A percentile compares a stretch with the other conserved stretches of the same genome.
Evolutionary conservation across 345 rosid genomes (phyloP).

Genomic region (Durio zibethinus): DNA sequence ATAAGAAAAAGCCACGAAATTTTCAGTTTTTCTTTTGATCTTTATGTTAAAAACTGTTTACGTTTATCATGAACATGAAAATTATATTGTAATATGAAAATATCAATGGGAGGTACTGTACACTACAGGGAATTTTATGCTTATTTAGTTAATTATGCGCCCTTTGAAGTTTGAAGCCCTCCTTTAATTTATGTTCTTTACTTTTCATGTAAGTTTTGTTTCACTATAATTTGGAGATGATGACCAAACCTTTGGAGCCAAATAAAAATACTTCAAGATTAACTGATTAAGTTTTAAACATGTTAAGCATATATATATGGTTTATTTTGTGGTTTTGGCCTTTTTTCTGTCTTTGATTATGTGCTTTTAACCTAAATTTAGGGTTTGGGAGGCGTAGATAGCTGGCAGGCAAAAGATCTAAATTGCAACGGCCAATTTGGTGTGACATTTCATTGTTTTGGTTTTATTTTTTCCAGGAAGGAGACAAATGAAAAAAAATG

Average conservation of each 20-base stretch:
- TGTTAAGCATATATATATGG: background rate
- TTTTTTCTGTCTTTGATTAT: background rate
- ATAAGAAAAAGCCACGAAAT: background rate
- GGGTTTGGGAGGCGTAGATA: background rate
- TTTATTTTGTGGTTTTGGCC: background rate
- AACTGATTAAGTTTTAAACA: background rate
- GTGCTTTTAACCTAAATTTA: background rate
- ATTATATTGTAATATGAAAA: background rate
- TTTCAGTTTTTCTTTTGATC: background rate
- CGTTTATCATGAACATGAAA: background rate
- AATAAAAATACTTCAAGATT: background rate
- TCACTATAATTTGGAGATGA: background rate
- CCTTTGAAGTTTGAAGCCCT: background rate
- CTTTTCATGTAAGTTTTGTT: background rate
- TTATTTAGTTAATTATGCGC: background rate
- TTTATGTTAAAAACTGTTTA: background rate
- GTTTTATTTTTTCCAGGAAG: background rate
- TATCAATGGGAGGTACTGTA: background rate
- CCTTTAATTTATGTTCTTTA: background rate
- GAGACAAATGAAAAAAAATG: background rate
- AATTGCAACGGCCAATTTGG: background rate
- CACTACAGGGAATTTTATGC: constrained; percentile 2
- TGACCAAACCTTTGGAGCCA: background rate
- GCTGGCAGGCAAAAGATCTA: constrained; percentile 1
- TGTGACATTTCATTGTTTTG: background rate